Evolutionary conservation across 2,329 filamentous ascomycete species (phyloP), one percentile per base, ranked within the genome.

Genomic region (Penicillium sp.): DNA sequence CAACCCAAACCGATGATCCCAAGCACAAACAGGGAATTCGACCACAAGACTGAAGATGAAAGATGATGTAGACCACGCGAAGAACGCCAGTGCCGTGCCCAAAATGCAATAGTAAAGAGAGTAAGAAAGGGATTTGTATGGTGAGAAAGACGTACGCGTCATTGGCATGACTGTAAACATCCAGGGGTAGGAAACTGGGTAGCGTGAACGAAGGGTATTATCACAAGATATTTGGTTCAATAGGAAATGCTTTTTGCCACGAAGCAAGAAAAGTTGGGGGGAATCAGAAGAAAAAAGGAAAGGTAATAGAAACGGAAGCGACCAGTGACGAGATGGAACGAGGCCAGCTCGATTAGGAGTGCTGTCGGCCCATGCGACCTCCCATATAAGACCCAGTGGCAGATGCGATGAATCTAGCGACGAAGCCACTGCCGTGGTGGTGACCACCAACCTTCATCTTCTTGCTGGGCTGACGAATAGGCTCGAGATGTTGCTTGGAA

Each of bases 341-440:
- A 67, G 61, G 52, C 59, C 60, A 26, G 61, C 58, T 64, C 56
- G 55, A 60, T 58, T 62, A 67, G 24, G 56, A 60, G 54, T 70
- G 64, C 26, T 67, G 62, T 29, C 74, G 71, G 56, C 65, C 58
- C 47, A 68, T 71, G 28, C 73, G 70, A 47, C 69, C 68, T 11
- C 71, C 70, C 67, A 73, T 73, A 56, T 78, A 77, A 2, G 73
- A 72, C 7, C 70, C 70, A 1, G 75, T 70, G 7, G 75, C 75
- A 5, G 75, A 76, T 21, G 71, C 75, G 44, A 78, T 66, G 60
- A 78, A 75, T 14, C 75, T 66, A 24, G 75, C 74, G 42, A 79
- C 73, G 24, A 78, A 69, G 24, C 76, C 72, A 21, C 71, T 67
- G n/a, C 67, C 59, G 31, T 67, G 63, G 3, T 58, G 48, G 33